Base-by-base conservation (phyloP, 805 yeast species). In the Jamesozyma gamospora region DNA sequence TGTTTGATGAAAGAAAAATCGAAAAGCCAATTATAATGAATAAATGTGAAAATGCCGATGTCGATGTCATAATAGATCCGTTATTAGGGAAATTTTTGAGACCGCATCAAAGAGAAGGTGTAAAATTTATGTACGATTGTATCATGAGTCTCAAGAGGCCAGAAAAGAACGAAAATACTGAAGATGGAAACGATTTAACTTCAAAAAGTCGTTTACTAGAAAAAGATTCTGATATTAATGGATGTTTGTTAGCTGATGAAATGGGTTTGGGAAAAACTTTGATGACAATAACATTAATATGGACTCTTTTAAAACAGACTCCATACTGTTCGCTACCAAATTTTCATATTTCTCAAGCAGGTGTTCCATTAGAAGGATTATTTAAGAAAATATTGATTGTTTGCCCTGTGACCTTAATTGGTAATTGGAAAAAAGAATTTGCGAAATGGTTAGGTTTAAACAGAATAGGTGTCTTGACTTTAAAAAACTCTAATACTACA, bases 241-340 rank as follows among this genome's bases (percentile, higher is more conserved):
- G 98, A 0, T 88, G 90, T 2, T 62, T 92, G 4, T 60, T 92
- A 32, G 98, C 98, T 0, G 98, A 92, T 60, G 97, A 90, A 51
- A 92, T 92, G 98, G 98, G 98, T 0, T 65, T 92, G 14, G 96
- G 96, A 2, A 83, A 83, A 52, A 88, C 97, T 0, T 61, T 92
- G 32, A 88, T 80, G 74, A 76, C 96, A 0, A 90, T 92, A 5
- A 55, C 94, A 0, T 57, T 86, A 31, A 70, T 90, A 4, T 86
- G 95, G 94, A 86, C 95, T 0, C 59, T 92, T 15, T 57, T 85
- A 15, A 79, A 72, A 46, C 86, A 82, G 48, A 71, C 74, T 13
- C 86, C 88, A 0, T 50, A 46, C 39, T 31, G 40, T 26, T 28
- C 6, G 5, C 56, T 67, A 16, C 40, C 55, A 16, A 49, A 52